Evolutionary conservation across 2,329 filamentous ascomycete species (phyloP).

Genomic region (Colletotrichum chlorophyti): DNA sequence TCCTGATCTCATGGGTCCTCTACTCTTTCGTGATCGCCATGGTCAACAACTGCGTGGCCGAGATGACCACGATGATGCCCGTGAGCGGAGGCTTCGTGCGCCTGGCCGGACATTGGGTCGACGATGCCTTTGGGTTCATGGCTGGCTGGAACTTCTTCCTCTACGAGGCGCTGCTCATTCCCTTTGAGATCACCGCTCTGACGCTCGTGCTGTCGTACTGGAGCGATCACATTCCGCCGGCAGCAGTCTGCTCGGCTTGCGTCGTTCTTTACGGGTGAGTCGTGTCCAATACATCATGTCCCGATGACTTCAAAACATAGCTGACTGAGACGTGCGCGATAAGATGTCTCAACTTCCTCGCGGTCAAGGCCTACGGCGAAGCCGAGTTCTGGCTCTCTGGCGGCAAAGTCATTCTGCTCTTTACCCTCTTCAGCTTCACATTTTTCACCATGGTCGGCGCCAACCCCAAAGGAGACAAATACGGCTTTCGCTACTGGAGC

Average conservation of each 20-base stretch:
- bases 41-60: constrained; percentile 45
- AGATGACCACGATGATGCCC: constrained; percentile 36
- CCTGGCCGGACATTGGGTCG: constrained; percentile 56
- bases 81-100: constrained; percentile 57
- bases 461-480: constrained; percentile 60
- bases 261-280: constrained; percentile 13
- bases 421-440: constrained; percentile 67
- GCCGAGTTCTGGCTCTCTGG: constrained; percentile 73
- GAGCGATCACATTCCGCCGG: constrained; percentile 38
- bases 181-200: constrained; percentile 57
- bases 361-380: constrained; percentile 70
- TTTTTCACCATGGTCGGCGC: constrained; percentile 69
- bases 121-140: constrained; percentile 55
- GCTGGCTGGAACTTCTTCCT: constrained; percentile 59
- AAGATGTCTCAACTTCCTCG: constrained; percentile 9
- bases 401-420: constrained; percentile 66
- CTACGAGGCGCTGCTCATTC: constrained; percentile 57
- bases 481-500: constrained; percentile 75
- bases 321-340: too few relatives aligned
- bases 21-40: constrained; percentile 35
- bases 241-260: constrained; percentile 26
- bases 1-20: constrained; percentile 12
- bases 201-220: constrained; percentile 46
- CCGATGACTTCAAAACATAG: too few relatives aligned
- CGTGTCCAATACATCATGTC: neutral